A percentile compares a stretch with the other conserved stretches of the same genome.
Evolutionary conservation across 2,329 filamentous ascomycete genomes (phyloP).

Genomic region (Aspergillus viridinutans): DNA sequence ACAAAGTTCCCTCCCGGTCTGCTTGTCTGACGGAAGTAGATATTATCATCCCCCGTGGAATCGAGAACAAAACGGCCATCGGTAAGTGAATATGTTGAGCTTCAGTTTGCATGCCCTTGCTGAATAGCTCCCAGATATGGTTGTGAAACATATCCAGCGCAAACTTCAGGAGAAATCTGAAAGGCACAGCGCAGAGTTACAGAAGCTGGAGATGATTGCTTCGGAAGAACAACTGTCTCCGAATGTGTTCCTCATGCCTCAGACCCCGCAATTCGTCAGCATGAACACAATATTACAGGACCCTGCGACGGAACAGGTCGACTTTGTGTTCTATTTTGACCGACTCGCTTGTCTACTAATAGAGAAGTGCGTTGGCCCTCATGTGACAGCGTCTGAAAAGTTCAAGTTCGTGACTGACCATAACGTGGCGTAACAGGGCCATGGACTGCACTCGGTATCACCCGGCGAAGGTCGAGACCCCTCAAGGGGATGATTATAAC

Average conservation of each 20-base stretch:
- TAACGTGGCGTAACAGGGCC: conserved; percentile 49
- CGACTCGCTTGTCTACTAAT: conserved; percentile 78
- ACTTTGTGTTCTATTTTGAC: conserved; percentile 98
- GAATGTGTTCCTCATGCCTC: conserved; percentile 68
- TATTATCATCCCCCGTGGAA: conserved; percentile 89
- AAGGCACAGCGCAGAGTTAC: conserved; percentile 74
- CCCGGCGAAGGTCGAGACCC: conserved; percentile 62
- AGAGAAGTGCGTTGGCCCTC: conserved; percentile 51
- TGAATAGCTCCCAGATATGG: conserved; percentile 61
- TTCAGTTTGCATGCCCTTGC: background rate
- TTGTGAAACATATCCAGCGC: conserved; percentile 86
- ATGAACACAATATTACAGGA: conserved; percentile 91
- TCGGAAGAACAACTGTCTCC: conserved; percentile 68
- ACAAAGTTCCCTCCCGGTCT: too few relatives aligned
- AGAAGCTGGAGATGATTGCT: conserved; percentile 67
- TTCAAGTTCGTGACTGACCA: conserved; percentile 1
- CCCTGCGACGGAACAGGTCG: conserved; percentile 71
- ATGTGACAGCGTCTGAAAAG: background rate
- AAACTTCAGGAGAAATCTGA: conserved; percentile 82
- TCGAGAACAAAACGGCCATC: conserved; percentile 92
- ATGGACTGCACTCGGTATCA: conserved; percentile 72
- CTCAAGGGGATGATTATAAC: conserved; percentile 63
- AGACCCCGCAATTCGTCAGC: conserved; percentile 74
- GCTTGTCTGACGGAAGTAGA: conserved; percentile 47
- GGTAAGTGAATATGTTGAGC: conserved; percentile 20